phyloP scores from a whole-genome alignment of 2,329 filamentous ascomycete species.

The Neonectria punicea region DNA sequence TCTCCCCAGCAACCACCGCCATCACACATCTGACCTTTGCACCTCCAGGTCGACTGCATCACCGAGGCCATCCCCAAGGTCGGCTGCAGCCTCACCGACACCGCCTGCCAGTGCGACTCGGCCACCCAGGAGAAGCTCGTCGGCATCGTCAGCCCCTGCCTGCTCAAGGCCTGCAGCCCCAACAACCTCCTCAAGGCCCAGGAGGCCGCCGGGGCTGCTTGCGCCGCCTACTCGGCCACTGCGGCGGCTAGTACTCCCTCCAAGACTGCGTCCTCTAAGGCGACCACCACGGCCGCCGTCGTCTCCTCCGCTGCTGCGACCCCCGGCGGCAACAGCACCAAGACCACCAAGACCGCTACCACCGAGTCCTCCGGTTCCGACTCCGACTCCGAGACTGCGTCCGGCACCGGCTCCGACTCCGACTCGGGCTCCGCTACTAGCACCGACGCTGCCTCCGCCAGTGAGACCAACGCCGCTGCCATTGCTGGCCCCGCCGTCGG shows the following conservation, averaged over 20 bases:
- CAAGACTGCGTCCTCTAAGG: constrained; percentile 16
- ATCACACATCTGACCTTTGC: constrained; percentile 6
- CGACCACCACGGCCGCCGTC: constrained; percentile 6
- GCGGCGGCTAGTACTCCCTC: constrained; percentile 16
- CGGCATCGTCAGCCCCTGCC: constrained; percentile 45
- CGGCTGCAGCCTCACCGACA: constrained; percentile 51
- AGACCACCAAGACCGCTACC: constrained; percentile 11
- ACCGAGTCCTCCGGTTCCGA: constrained; percentile 1
- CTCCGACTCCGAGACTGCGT: background rate
- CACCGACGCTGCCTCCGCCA: constrained; percentile 19
- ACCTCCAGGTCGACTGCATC: constrained; percentile 49
- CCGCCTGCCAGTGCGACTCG: constrained; percentile 53
- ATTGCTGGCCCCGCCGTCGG: constrained; percentile 43
- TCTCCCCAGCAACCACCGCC: background rate
- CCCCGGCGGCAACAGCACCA: background rate
- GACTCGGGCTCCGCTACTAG: constrained; percentile 1
- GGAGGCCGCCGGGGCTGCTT: constrained; percentile 45
- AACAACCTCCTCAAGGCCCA: constrained; percentile 47
- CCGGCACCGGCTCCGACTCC: background rate
- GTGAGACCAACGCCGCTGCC: constrained; percentile 33
- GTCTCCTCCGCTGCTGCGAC: background rate
- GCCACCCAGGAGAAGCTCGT: constrained; percentile 46
- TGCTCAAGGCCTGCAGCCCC: constrained; percentile 48
- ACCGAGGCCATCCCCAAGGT: constrained; percentile 47
- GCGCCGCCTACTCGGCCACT: constrained; percentile 38